A percentile compares a stretch with the other conserved stretches of the same genome.
Conservation (phyloP, 2,329 filamentous ascomycete genomes). For the Trichoderma arundinaceum region DNA sequence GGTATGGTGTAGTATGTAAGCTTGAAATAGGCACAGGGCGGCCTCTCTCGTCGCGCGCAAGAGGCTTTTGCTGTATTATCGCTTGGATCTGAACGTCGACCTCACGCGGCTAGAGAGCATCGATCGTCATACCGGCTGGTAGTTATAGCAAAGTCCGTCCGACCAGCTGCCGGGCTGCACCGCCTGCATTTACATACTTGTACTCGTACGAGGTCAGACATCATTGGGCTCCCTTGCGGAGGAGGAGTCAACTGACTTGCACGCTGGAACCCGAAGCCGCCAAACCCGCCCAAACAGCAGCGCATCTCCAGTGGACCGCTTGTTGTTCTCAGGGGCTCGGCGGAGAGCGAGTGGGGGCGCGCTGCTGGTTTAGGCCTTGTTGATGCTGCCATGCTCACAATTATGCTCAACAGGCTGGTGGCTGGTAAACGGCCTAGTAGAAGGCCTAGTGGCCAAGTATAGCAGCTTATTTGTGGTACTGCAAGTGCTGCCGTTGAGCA, state of each 20-base stretch:
- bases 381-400: neutral
- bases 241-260: slow-evolving; percentile 30
- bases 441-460: neutral
- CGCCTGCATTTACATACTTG: slow-evolving; percentile 5
- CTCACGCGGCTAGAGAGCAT: too few species aligned
- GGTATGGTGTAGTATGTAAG: too few species aligned
- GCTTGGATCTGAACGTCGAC: too few species aligned
- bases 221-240: slow-evolving; percentile 29
- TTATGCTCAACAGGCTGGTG: slow-evolving; percentile 16
- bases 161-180: neutral
- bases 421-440: neutral
- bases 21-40: too few species aligned
- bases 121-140: neutral
- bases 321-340: slow-evolving; percentile 27
- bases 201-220: slow-evolving; percentile 17
- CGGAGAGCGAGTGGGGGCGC: slow-evolving; percentile 24
- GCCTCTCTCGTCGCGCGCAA: too few species aligned
- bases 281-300: slow-evolving; percentile 27
- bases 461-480: too few species aligned
- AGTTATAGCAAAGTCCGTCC: neutral
- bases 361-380: neutral
- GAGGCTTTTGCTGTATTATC: too few species aligned
- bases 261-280: slow-evolving; percentile 29
- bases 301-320: slow-evolving; percentile 30
- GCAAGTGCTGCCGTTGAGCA: neutral